These are phyloP conservation scores for Takashimella tepidaria DNA, from an alignment of 1,284 basidiomycete genomes.

Conservation along the genomic window DNA sequence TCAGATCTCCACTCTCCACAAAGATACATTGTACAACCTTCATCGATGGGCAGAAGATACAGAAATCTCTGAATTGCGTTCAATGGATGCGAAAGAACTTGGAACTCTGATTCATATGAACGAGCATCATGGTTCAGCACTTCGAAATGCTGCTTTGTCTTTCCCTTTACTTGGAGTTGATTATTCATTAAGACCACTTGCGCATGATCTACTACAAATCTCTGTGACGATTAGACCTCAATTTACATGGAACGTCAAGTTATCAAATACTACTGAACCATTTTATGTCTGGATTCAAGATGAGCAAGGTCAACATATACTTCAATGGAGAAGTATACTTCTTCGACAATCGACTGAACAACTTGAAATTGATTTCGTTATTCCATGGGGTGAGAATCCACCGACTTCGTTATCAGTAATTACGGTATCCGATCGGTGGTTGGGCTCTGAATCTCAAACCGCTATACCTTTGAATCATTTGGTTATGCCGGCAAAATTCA, in stretches of 20 bases:
- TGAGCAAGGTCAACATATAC: conserved; percentile 67
- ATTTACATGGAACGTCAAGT: conserved; percentile 79
- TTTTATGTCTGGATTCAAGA: conserved; percentile 98
- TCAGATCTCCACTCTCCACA: conserved; percentile 67
- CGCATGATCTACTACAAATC: conserved; percentile 76
- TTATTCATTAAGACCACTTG: conserved; percentile 72
- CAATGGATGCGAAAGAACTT: conserved; percentile 67
- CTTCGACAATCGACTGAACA: conserved; percentile 62
- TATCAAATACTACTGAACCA: conserved; percentile 74
- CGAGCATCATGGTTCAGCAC: conserved; percentile 71
- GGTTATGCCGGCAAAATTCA: conserved; percentile 66
- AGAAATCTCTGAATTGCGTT: conserved; percentile 68
- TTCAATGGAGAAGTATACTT: conserved; percentile 71
- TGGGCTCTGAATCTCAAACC: conserved; percentile 78
- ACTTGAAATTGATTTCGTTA: conserved; percentile 71
- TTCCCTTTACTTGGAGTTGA: conserved; percentile 73
- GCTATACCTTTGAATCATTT: conserved; percentile 62
- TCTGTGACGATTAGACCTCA: conserved; percentile 59
- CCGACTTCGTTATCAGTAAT: conserved; percentile 68
- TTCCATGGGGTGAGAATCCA: conserved; percentile 62
- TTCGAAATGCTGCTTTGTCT: conserved; percentile 74
- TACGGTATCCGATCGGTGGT: conserved; percentile 90
- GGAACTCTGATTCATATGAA: conserved; percentile 84
- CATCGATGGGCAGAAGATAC: conserved; percentile 80
- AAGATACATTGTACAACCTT: conserved; percentile 75